A percentile compares a stretch with the other conserved stretches of the same genome.
Evolutionary conservation across 2,329 filamentous ascomycete genomes (phyloP).

Genomic region (Fusarium sp.): DNA sequence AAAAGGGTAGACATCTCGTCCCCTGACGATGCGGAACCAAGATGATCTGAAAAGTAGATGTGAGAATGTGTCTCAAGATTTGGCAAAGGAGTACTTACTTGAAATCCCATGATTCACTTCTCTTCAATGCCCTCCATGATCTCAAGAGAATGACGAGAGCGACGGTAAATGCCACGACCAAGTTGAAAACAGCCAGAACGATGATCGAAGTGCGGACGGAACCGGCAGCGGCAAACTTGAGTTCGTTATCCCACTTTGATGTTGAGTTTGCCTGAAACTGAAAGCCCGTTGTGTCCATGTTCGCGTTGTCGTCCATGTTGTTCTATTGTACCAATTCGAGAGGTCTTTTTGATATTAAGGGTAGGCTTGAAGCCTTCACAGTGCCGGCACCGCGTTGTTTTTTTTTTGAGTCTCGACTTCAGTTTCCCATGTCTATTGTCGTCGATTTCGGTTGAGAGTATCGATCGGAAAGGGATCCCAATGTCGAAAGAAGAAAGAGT

Average conservation of each 20-base stretch:
- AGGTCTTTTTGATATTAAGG: constrained; percentile 13
- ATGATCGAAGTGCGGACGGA: constrained; percentile 71
- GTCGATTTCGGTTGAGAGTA: constrained; percentile 5
- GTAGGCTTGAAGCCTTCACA: constrained; percentile 41
- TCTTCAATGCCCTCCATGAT: constrained; percentile 60
- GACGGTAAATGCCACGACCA: constrained; percentile 66
- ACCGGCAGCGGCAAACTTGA: constrained; percentile 64
- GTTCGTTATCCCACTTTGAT: constrained; percentile 60
- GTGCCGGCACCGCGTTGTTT: constrained; percentile 45
- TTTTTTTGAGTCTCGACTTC: constrained; percentile 18
- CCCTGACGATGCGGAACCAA: constrained; percentile 57
- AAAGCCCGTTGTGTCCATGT: constrained; percentile 43
- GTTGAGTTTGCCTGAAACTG: constrained; percentile 55
- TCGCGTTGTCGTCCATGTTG: constrained; percentile 28
- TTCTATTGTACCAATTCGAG: constrained; percentile 19
- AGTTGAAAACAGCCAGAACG: constrained; percentile 70
- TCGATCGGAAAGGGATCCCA: background rate
- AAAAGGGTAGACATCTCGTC: constrained; percentile 65
- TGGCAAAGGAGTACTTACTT: constrained; percentile 49
- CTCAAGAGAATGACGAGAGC: constrained; percentile 68
- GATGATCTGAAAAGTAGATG: constrained; percentile 47
- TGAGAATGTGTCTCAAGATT: constrained; percentile 17
- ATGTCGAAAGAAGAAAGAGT: constrained; percentile 3
- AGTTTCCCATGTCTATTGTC: constrained; percentile 38
- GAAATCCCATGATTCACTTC: constrained; percentile 55